phyloP scores from a whole-genome alignment of 345 rosid genomes.

The Aethionema arabicum region DNA sequence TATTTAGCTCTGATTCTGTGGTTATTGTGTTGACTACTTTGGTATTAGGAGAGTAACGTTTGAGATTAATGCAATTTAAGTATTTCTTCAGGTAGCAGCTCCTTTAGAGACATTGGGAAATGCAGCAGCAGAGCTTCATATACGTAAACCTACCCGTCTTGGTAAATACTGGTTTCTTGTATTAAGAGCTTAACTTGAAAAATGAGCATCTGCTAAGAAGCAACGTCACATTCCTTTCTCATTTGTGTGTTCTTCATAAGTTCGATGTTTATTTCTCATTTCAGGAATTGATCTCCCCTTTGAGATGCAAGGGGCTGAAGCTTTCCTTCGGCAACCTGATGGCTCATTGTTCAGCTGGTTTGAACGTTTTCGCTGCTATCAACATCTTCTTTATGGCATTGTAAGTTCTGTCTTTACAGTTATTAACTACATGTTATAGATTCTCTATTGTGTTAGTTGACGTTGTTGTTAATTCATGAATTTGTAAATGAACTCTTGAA shows the following conservation, averaged over 20 bases:
- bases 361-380: constrained; percentile 81
- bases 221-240: not conserved
- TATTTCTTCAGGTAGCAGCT: constrained; percentile 63
- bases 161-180: constrained; percentile 39
- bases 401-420: constrained; percentile 44
- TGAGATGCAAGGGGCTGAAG: constrained; percentile 75
- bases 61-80: constrained; percentile 13
- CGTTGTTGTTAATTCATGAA: constrained; percentile 10
- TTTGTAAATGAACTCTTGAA: constrained; percentile 25
- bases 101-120: constrained; percentile 61
- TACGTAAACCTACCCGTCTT: constrained; percentile 78
- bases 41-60: constrained; percentile 1
- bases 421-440: not conserved
- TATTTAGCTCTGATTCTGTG: constrained; percentile 4
- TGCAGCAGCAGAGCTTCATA: constrained; percentile 72
- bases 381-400: constrained; percentile 57
- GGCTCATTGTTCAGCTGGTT: constrained; percentile 89
- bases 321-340: constrained; percentile 77
- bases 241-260: constrained; percentile 1
- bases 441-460: constrained; percentile 18
- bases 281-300: constrained; percentile 93
- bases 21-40: not conserved
- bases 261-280: constrained; percentile 15
- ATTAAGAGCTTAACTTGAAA: not conserved
- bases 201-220: not conserved